Evolutionary conservation across 495 filamentous ascomycete genomes (phyloP), one percentile per base, ranked within the genome.

Genomic region (Daldinia loculata): DNA sequence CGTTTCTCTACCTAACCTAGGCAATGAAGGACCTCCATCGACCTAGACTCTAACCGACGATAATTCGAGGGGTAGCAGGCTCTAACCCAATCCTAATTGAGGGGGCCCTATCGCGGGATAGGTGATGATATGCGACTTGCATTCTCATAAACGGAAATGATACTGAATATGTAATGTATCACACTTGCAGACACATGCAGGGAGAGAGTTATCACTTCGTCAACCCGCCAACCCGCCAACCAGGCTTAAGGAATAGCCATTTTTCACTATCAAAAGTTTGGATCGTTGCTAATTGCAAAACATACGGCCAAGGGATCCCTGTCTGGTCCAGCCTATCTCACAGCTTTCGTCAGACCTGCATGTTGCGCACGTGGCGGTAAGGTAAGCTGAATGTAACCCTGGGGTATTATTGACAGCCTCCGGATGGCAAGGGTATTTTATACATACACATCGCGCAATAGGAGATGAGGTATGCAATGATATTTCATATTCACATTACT

Each of bases 311-410:
- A 66, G 70, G 70, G 65, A 39, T 50, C 65, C 70, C 51, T 68
- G 70, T 53, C 66, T 14, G 30, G 19, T 60, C 45, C 61, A 55
- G 55, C 70, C 70, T 72, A 72, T 72, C 70, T 62, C 55, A 50
- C 70, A 51, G 48, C 57, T 69, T 72, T 72, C 70, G 70, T 76
- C 72, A 75, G 60, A 72, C 63, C 66, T 70, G 63, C 75, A 75
- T 65, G 72, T 57, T 55, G 29, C 69, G 63, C 75, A 76, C 75
- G 75, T 76, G 75, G 72, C 62, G 53, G 63, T 71, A 75, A 72
- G 75, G 71, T 63, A 66, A 70, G 59, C 59, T 66, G 55, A 50
- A 62, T 63, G 36, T 43, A 11, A 74, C 71, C 53, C 52, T 67
- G 60, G 29, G 57, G 65, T 72, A 27, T 32, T 36, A 72, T 61